A percentile compares a stretch with the other conserved stretches of the same genome.
Evolutionary conservation across 129 eudicot genomes (phyloP).

Genomic region (Helianthus tuberosus): DNA sequence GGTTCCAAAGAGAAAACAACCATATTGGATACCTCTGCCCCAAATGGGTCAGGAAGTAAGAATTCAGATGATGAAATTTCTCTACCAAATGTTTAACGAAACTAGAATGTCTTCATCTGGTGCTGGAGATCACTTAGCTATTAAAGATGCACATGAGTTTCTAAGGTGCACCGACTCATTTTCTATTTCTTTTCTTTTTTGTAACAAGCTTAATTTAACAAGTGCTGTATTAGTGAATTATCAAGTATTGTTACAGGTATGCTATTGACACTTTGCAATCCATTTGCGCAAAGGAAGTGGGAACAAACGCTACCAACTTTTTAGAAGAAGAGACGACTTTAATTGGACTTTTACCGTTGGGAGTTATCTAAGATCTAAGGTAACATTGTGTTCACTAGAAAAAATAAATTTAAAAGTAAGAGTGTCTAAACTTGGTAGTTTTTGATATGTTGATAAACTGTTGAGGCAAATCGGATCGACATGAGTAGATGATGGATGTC

Average conservation of each 20-base stretch:
- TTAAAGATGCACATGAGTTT: too few species aligned
- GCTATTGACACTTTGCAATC: slow-evolving; percentile 89
- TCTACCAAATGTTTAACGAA: too few species aligned
- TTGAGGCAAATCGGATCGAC: slow-evolving; percentile 71
- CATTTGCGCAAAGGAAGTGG: slow-evolving; percentile 53
- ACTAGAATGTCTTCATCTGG: too few species aligned
- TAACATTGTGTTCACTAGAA: slow-evolving; percentile 17
- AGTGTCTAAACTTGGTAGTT: background rate
- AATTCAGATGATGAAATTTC: too few species aligned
- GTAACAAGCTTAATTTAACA: too few species aligned
- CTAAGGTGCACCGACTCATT: too few species aligned
- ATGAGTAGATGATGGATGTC: slow-evolving; percentile 91
- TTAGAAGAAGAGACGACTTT: slow-evolving; percentile 83
- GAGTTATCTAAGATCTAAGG: slow-evolving; percentile 93
- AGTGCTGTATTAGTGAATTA: too few species aligned
- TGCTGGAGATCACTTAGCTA: too few species aligned
- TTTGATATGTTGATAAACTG: slow-evolving; percentile 66
- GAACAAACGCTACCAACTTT: slow-evolving; percentile 42
- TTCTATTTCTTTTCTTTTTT: too few species aligned
- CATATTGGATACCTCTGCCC: too few species aligned
- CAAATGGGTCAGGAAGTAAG: too few species aligned
- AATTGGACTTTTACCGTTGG: slow-evolving; percentile 81
- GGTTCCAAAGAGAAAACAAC: too few species aligned
- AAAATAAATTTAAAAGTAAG: background rate
- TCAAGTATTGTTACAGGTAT: slow-evolving; percentile 41